These are phyloP conservation scores for Backusella macrospora DNA, from an alignment of 192 early-diverging fungal species.

Conservation along the genomic window DNA sequence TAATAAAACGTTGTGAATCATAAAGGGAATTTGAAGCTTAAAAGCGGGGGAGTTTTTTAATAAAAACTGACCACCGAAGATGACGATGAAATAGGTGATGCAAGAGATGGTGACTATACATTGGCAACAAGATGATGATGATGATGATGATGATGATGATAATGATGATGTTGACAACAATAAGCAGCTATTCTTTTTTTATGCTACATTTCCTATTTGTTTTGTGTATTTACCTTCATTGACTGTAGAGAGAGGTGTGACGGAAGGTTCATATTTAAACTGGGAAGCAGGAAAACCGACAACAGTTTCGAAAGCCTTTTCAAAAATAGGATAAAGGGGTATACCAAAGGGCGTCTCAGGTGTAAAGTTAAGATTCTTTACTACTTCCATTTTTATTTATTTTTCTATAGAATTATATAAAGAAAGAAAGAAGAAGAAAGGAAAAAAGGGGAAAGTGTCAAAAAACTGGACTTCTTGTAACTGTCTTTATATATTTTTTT, in stretches of 20 bases:
- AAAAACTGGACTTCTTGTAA: constrained; percentile 8
- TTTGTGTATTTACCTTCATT: constrained; percentile 33
- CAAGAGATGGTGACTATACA: constrained; percentile 24
- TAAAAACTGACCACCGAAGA: constrained; percentile 72
- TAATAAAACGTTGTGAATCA: constrained; percentile 80
- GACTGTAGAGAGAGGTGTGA: constrained; percentile 55
- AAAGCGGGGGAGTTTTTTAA: constrained; percentile 69
- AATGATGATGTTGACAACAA: neutral
- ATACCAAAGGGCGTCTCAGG: constrained; percentile 61
- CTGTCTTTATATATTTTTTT: neutral
- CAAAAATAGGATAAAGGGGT: constrained; percentile 55
- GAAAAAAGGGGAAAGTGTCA: constrained; percentile 5
- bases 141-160: neutral
- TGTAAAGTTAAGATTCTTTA: constrained; percentile 48
- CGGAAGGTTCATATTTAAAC: constrained; percentile 49
- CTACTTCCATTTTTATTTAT: constrained; percentile 22
- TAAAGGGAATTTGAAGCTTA: constrained; percentile 70
- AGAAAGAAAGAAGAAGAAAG: neutral
- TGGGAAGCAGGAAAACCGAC: constrained; percentile 45
- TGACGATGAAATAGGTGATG: constrained; percentile 64
- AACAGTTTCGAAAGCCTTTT: constrained; percentile 44
- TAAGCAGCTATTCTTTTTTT: neutral
- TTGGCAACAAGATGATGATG: neutral
- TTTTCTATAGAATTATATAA: neutral
- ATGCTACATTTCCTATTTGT: neutral